Evolutionary conservation across 192 early-diverging fungal species (phyloP), one percentile per base, ranked within the genome.

Genomic region (Rhizophlyctis rosea): DNA sequence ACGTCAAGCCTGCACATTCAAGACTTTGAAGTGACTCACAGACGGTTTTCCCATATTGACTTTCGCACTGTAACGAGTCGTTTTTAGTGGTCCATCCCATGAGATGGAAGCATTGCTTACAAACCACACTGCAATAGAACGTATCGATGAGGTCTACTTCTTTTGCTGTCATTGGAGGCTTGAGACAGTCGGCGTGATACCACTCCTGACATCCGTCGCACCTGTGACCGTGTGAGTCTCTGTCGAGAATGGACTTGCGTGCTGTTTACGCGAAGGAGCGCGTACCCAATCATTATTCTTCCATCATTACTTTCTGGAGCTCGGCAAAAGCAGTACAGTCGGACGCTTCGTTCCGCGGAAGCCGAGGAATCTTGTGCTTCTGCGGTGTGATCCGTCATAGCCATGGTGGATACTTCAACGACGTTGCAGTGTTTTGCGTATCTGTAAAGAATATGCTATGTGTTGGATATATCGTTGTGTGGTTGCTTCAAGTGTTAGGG

Each of bases 41-140:
- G 3, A 74, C 55, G 50, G 54, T 69, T 32, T 72, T 72, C 4
- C 76, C 76, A 50, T 32, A 60, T 39, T 64, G 53, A 2, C 67
- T 44, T 23, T 62, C 55, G 57, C 76, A 78, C 73, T 78, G 50
- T 29, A 47, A 32, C 27, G 36, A 21, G 29, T 27, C 0, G 35
- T 25, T 11, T 32, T 69, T 27, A 65, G 58, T 2, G 9, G 47
- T 36, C 31, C 0, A 51, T n/a, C 50, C 3, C 11, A 63, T 14
- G 7, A 51, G 7, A 36, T 21, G n/a, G 0, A 1, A 44, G 18
- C 39, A 58, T 25, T 70, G 11, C 11, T n/a, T n/a, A 24, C 52
- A 47, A 44, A 76, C 70, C 71, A 49, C 51, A n/a, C n/a, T 29
- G 59, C 76, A 78, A 44, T 65, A 74, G 71, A 72, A 78, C 50